Base-by-base conservation (phyloP, 768 basidiomycete genomes). In the Hydnomerulius pinastri region DNA sequence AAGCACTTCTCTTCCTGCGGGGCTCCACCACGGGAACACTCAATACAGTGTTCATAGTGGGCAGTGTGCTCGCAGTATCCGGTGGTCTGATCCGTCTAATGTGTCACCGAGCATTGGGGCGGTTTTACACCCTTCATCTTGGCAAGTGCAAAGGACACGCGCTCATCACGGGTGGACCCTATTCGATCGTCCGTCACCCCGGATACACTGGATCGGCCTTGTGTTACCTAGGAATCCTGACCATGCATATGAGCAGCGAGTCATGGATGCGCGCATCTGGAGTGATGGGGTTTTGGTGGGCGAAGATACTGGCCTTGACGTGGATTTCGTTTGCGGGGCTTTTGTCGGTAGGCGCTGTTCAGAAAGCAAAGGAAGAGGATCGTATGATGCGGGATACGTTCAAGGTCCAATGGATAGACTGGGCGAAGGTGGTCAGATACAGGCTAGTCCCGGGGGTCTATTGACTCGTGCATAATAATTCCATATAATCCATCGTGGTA, bases 401-500 rank as follows among this genome's bases (percentile, higher is more conserved):
- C 48, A 51, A 50, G 24, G 48, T n/a, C 12, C 52, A 62, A 27
- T 62, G 61, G 60, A 60, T 51, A 27, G 55, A 60, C 1, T 83
- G 78, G 77, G 73, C 73, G 6, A 51, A 51, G 38, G 63, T 53
- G 32, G 81, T 82, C 10, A 76, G 70, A 8, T 80, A 75, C 47
- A 78, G 61, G 46, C 63, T 83, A 25, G 55, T 82, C 40, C 81
- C 81, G 18, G 69, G 75, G 25, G 32, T 82, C 12, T 76, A 74
- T 58, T 81, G 55, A 59, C 18, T 45, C 15, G 27, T 10, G 15
- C 10, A 15, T n/a, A n/a, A n/a, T n/a, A n/a, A n/a, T n/a, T n/a
- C n/a, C n/a, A n/a, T n/a, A n/a, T n/a, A n/a, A n/a, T n/a, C n/a
- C n/a, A n/a, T n/a, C n/a, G n/a, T n/a, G n/a, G n/a, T n/a, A n/a